Evolutionary conservation across 495 filamentous ascomycete species (phyloP).

Genomic region (Stereocaulon alpinum): DNA sequence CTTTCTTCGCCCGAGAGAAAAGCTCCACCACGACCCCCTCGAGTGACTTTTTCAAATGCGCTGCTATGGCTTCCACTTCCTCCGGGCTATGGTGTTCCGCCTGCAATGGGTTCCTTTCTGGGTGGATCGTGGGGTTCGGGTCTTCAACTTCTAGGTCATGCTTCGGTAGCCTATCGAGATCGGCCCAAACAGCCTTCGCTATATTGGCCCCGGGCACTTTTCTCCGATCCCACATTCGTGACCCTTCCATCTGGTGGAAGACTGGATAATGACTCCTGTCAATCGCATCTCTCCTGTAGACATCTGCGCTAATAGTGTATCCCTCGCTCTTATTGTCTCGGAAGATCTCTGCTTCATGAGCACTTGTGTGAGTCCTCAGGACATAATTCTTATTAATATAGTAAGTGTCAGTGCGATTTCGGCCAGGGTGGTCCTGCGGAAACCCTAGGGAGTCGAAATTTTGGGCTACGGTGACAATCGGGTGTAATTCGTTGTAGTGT

Average conservation of each 20-base stretch:
- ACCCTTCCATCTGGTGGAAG: constrained; percentile 98
- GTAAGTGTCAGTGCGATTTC: constrained; percentile 84
- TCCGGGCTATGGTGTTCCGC: constrained; percentile 52
- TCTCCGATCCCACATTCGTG: constrained; percentile 73
- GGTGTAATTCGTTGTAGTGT: constrained; percentile 65
- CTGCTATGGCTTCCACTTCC: constrained; percentile 73
- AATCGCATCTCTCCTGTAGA: constrained; percentile 90
- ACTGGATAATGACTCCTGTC: constrained; percentile 91
- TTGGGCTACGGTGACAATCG: constrained; percentile 73
- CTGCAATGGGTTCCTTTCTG: constrained; percentile 78
- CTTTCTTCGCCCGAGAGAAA: constrained; percentile 66
- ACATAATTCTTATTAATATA: constrained; percentile 81
- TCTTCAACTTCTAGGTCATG: constrained; percentile 73
- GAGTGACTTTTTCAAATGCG: constrained; percentile 80
- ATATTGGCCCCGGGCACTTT: constrained; percentile 47
- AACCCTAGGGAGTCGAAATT: constrained; percentile 96
- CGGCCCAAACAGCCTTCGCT: constrained; percentile 49
- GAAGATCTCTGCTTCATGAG: constrained; percentile 86
- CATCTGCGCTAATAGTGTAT: constrained; percentile 88
- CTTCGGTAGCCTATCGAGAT: constrained; percentile 54
- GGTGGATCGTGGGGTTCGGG: constrained; percentile 67
- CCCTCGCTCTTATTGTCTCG: constrained; percentile 53
- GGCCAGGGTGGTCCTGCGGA: constrained; percentile 78
- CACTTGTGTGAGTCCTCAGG: constrained; percentile 85
- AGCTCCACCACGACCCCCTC: constrained; percentile 84